phyloP scores from a whole-genome alignment of 176 grass and related monocot species.

The Triticum timopheevii region DNA sequence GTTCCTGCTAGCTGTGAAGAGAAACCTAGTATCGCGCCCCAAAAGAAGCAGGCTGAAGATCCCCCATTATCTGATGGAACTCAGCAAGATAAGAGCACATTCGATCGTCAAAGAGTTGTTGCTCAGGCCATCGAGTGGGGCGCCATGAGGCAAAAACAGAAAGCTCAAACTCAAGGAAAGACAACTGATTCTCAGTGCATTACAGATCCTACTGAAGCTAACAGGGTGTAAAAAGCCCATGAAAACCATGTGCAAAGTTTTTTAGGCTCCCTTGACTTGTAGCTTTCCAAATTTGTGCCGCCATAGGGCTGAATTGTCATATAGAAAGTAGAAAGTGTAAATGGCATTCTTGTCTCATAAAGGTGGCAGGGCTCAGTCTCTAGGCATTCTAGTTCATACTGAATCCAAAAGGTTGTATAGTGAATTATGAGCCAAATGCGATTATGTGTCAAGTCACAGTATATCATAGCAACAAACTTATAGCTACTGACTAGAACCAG shows the following conservation, averaged over 20 bases:
- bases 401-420: conserved; percentile 19
- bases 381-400: conserved; percentile 18
- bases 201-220: conserved; percentile 20
- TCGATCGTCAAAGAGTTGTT: conserved; percentile 45
- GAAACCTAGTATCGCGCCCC: conserved; percentile 1
- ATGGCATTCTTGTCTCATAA: conserved; percentile 28
- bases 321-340: conserved; percentile 29
- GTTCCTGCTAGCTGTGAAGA: conserved; percentile 25
- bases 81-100: conserved; percentile 29
- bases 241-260: background rate
- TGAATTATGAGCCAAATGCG: conserved; percentile 2
- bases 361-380: conserved; percentile 12
- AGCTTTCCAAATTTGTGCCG: conserved; percentile 12
- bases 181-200: conserved; percentile 23
- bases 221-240: conserved; percentile 19
- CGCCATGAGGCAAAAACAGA: conserved; percentile 47
- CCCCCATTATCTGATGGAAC: background rate
- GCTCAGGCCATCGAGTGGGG: conserved; percentile 66
- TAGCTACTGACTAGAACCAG: background rate
- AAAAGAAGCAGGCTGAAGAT: conserved; percentile 28
- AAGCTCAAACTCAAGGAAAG: conserved; percentile 37
- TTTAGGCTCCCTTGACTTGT: conserved; percentile 28
- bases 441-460: background rate
- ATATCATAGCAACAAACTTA: background rate
- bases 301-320: conserved; percentile 12